Evolutionary conservation across 2,329 filamentous ascomycete genomes (phyloP), one percentile per base, ranked within the genome.

Genomic region (Fusarium sp.): DNA sequence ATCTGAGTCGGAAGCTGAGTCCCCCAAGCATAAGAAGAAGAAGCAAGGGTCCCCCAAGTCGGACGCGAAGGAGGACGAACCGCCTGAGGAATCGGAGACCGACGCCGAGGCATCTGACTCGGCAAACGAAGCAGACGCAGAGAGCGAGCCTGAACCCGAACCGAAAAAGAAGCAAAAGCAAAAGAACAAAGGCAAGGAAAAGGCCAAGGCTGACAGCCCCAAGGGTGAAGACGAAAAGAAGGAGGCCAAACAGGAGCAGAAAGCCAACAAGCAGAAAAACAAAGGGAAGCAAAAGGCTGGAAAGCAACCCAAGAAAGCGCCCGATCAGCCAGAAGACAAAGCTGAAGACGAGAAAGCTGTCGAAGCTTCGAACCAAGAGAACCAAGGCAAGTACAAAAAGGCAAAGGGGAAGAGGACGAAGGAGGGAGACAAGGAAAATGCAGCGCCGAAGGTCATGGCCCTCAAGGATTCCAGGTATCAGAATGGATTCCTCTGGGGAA

Each of bases 351-450:
- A 62, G 11, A 55, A 64, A 13, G 59, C 50, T 40, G 54, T 55
- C 10, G 57, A 63, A 36, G 27, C 64, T 6, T n/a, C 62, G 31
- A 46, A 51, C 34, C 59, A 67, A 18, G n/a, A 63, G 53, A 62
- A 72, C 61, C 63, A 74, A 68, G 63, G 63, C 63, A 73, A 69
- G 54, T 66, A 27, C 3, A 64, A 51, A 38, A 67, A 68, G 7
- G 51, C 54, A 34, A 65, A 53, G 33, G 50, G 29, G 7, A 69
- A 46, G 11, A 42, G 18, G 20, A n/a, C 42, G 13, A 46, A 46
- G 11, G 42, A 46, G 8, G 42, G 23, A 9, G 42, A 16, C 5
- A 46, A 67, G 49, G 40, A 25, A 33, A 64, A 64, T 8, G 68
- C 49, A 33, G 71, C 70, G 8, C 51, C 50, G n/a, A 56, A 69